A percentile compares a stretch with the other conserved stretches of the same genome.
These are phyloP conservation scores for Maudiozyma serrabonitensis DNA, from an alignment of 805 yeast species.

Conservation along the genomic window DNA sequence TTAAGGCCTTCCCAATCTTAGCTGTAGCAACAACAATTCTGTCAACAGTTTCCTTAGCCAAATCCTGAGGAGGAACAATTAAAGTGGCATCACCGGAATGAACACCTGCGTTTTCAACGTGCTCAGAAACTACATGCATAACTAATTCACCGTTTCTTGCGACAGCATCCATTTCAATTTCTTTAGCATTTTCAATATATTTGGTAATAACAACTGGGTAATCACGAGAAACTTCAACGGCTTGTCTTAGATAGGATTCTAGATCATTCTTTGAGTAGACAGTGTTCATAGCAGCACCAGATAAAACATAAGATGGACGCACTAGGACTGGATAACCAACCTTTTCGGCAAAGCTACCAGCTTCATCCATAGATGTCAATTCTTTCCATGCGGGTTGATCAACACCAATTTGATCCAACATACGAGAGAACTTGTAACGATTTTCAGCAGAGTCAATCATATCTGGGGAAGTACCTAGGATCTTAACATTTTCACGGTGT, in stretches of 20 bases:
- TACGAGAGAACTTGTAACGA: constrained; percentile 94
- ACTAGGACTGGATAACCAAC: constrained; percentile 93
- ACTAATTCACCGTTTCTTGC: constrained; percentile 89
- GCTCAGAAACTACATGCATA: constrained; percentile 97
- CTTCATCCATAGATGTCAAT: constrained; percentile 84
- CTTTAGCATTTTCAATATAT: constrained; percentile 93
- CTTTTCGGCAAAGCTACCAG: constrained; percentile 81
- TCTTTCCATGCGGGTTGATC: constrained; percentile 99
- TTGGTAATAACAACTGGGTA: constrained; percentile 96
- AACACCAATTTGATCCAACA: constrained; percentile 91
- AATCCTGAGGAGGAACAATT: constrained; percentile 93
- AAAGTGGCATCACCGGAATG: constrained; percentile 99
- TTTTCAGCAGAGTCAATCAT: constrained; percentile 98
- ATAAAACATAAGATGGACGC: constrained; percentile 92
- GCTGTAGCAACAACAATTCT: constrained; percentile 94
- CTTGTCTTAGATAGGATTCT: constrained; percentile 80
- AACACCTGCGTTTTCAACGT: constrained; percentile 98
- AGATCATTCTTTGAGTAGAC: constrained; percentile 85
- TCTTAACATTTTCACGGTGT: constrained; percentile 90
- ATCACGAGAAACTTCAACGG: constrained; percentile 95
- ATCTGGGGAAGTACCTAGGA: constrained; percentile 94
- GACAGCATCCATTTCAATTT: constrained; percentile 98
- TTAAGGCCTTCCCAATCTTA: constrained; percentile 88
- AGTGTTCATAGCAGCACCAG: constrained; percentile 99
- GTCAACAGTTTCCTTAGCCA: constrained; percentile 81